Percentiles rank a stretch among this genome's conserved stretches.
Conservation (phyloP, 2,329 filamentous ascomycete species). For the Myriosclerotinia duriaeana region DNA sequence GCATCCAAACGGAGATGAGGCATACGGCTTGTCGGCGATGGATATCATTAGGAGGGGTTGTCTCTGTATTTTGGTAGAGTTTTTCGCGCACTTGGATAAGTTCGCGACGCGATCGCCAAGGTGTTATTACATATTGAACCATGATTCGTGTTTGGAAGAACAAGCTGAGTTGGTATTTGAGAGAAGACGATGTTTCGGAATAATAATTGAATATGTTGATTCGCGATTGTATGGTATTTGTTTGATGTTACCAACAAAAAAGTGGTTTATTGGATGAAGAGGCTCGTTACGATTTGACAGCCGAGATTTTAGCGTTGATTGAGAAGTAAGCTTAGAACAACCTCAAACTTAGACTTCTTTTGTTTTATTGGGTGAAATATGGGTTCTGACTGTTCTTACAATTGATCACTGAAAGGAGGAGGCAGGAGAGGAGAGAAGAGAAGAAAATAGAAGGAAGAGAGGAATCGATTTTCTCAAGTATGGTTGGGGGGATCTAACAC, state of each 20-base stretch:
- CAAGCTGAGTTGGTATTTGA: neutral
- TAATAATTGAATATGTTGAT: neutral
- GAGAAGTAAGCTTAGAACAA: neutral
- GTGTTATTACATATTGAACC: slow-evolving; percentile 72
- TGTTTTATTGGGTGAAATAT: neutral
- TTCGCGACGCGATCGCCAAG: slow-evolving; percentile 67
- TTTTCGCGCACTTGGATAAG: slow-evolving; percentile 64
- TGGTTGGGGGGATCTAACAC: no score
- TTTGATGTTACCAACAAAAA: slow-evolving; percentile 6
- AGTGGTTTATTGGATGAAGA: neutral
- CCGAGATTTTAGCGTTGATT: slow-evolving; percentile 2
- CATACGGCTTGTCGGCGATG: slow-evolving; percentile 54
- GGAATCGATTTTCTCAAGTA: no score
- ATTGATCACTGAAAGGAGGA: no score
- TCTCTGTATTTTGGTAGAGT: slow-evolving; percentile 53
- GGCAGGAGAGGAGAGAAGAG: neutral
- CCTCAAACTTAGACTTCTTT: neutral
- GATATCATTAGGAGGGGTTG: slow-evolving; percentile 53
- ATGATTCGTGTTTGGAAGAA: slow-evolving; percentile 43
- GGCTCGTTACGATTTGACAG: neutral
- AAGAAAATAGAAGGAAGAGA: neutral
- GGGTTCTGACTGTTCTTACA: neutral
- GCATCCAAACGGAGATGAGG: slow-evolving; percentile 66
- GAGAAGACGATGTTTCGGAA: neutral
- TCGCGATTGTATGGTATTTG: slow-evolving; percentile 2